Base-by-base conservation (phyloP, 352 stramenopile species). In the Phytophthora ohioensis region DNA sequence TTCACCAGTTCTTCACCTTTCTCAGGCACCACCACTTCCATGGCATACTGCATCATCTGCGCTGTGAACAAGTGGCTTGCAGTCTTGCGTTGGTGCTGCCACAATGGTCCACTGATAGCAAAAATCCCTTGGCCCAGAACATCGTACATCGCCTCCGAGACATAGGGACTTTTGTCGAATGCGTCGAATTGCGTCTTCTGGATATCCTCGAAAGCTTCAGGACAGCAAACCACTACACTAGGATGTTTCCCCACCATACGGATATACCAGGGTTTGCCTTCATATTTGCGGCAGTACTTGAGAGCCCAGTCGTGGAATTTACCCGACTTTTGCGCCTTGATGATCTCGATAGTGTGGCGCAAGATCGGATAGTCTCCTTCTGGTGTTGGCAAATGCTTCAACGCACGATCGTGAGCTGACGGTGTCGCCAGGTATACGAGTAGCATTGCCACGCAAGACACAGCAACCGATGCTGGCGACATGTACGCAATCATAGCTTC, bases 1-100 rank as follows among this genome's bases (percentile, higher is more conserved):
- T 67, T 69, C 4, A 79, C 68, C 12, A 92, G 30, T n/a, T 77
- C 52, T 9, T 67, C 64, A 34, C 75, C 73, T 12, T 85, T 78
- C 2, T 88, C 71, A 6, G 70, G 57, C 6, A 91, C 78, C 6
- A 81, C 74, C 8, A 70, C 58, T n/a, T 88, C 69, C 84, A 93
- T 91, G 4, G 69, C 76, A 21, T 88, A 79, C 38, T 76, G 73
- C 66, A 93, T 77, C 78, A 82, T 88, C 32, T 80, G 68, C 30
- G 78, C 69, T 1, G 84, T 92, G 46, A 98, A 97, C 48, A 98
- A 92, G 56, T 98, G 93, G 61, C 91, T 97, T 61, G 91, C 91
- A 15, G 75, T 93, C 69, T 96, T 97, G 64, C 90, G 87, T 64
- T 97, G 91, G 48, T 84, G 65, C 27, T 80, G 68, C 91, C 91